Percentiles rank a stretch among this genome's conserved stretches.
Evolutionary conservation across 2,329 filamentous ascomycete species (phyloP).

Genomic region (Fusarium chaquense): DNA sequence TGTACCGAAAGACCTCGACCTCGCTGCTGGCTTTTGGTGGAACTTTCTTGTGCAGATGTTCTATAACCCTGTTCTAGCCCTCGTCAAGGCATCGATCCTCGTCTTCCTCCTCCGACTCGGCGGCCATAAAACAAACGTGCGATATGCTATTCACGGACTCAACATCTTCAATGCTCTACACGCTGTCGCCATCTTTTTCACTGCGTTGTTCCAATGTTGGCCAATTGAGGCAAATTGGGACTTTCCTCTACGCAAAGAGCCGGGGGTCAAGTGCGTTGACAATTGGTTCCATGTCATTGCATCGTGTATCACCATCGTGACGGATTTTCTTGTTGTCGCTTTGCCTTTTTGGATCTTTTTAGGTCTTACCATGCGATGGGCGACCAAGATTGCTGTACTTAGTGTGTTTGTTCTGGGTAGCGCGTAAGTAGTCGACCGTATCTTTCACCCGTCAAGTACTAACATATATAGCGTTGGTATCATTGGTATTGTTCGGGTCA

Average conservation of each 20-base stretch:
- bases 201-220: conserved; percentile 56
- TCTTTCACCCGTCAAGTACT: background rate
- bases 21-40: conserved; percentile 47
- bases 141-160: conserved; percentile 27
- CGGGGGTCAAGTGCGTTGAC: conserved; percentile 52
- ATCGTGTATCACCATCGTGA: conserved; percentile 56
- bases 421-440: conserved; percentile 45
- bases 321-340: conserved; percentile 55
- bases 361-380: conserved; percentile 54
- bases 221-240: conserved; percentile 54
- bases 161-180: conserved; percentile 48
- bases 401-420: conserved; percentile 55
- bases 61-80: conserved; percentile 60
- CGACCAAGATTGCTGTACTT: conserved; percentile 55
- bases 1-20: conserved; percentile 40
- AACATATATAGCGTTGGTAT: conserved; percentile 48
- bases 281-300: conserved; percentile 51
- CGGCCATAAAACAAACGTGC: conserved; percentile 51
- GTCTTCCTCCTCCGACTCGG: conserved; percentile 59
- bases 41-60: conserved; percentile 57
- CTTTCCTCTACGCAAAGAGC: conserved; percentile 31
- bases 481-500: conserved; percentile 51
- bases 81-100: conserved; percentile 60
- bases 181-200: conserved; percentile 54
- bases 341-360: conserved; percentile 58